These are phyloP conservation scores for Metschnikowia orientalis DNA, from an alignment of 805 yeast genomes.

Conservation along the genomic window DNA sequence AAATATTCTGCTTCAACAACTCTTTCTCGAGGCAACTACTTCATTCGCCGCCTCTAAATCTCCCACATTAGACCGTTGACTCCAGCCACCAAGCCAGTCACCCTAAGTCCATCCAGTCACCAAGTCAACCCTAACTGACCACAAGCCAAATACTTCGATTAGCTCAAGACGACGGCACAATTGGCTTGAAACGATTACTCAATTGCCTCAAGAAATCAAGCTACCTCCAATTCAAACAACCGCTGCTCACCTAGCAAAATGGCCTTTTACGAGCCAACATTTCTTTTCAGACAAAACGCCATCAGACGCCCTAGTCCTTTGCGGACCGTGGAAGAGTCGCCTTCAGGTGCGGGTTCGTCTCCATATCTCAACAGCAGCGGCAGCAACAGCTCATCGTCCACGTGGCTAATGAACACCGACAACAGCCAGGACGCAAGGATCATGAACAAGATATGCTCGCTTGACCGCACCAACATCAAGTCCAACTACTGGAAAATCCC, in stretches of 20 bases:
- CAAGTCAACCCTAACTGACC: no score
- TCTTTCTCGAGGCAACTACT: no score
- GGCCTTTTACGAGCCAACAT: conserved; percentile 37
- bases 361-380: no score
- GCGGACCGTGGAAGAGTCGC: conserved; percentile 17
- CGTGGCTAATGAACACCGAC: conserved; percentile 30
- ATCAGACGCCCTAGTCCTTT: conserved; percentile 16
- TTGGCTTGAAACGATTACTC: no score
- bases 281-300: conserved; percentile 40
- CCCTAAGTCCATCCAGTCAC: no score
- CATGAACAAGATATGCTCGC: conserved; percentile 40
- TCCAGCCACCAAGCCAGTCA: no score
- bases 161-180: no score
- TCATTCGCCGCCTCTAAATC: no score
- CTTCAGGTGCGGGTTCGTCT: neutral
- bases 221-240: neutral
- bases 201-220: no score
- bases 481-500: conserved; percentile 46
- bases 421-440: conserved; percentile 28
- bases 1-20: no score
- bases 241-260: conserved; percentile 18
- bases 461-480: conserved; percentile 37
- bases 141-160: no score
- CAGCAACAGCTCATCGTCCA: conserved; percentile 8
- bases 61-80: no score